A percentile compares a stretch with the other conserved stretches of the same genome.
These are phyloP conservation scores for Torrubiellomyces zombiae DNA, from an alignment of 2,329 filamentous ascomycete species.

Conservation along the genomic window DNA sequence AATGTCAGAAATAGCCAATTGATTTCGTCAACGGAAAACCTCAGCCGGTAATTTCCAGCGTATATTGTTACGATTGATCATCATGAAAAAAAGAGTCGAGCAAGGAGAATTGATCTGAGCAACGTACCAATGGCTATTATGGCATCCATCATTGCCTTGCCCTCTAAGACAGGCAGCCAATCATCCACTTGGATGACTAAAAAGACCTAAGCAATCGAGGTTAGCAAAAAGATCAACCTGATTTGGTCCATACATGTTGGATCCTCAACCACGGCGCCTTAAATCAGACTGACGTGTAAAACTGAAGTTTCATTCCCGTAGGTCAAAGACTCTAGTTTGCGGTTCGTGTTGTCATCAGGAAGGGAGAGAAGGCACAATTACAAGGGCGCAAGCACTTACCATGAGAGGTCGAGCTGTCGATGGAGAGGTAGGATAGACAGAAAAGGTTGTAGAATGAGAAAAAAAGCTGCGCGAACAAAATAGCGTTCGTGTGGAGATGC, in stretches of 20 bases:
- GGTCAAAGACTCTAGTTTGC: constrained; percentile 99
- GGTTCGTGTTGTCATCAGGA: constrained; percentile 75
- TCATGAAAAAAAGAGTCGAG: constrained; percentile 12
- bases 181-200: constrained; percentile 5
- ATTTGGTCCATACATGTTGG: no score
- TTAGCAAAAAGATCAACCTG: no score
- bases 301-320: constrained; percentile 60
- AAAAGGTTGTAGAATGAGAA: constrained; percentile 6
- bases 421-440: constrained; percentile 3
- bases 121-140: constrained; percentile 14
- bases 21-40: constrained; percentile 57
- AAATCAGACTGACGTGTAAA: constrained; percentile 89
- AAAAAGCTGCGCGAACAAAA: constrained; percentile 13
- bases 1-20: constrained; percentile 73
- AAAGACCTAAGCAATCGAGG: constrained; percentile 2
- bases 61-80: constrained; percentile 57
- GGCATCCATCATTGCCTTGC: no score
- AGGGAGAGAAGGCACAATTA: constrained; percentile 8
- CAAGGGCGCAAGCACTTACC: constrained; percentile 6
- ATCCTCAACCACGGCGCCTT: constrained; percentile 7
- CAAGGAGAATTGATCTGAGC: not conserved
- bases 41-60: constrained; percentile 97
- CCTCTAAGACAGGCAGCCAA: no score
- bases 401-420: constrained; percentile 3
- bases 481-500: constrained; percentile 8